Evolutionary conservation across 306 rosid genomes (phyloP).

Genomic region (Cicer bijugum): DNA sequence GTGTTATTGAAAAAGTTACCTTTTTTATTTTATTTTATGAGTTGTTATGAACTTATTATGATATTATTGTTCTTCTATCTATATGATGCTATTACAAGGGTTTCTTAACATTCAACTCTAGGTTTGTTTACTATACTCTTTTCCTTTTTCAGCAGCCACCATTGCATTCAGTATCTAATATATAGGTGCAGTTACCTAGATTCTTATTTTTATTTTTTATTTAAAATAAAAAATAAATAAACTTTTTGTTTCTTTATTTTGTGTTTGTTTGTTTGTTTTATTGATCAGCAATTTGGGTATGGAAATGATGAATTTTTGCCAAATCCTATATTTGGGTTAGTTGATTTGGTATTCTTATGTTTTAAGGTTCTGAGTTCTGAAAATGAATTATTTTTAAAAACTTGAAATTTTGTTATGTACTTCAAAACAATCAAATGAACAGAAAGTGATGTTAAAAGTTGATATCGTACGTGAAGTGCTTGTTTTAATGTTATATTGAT

Average conservation of each 20-base stretch:
- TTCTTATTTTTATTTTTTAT: slow-evolving; percentile 19
- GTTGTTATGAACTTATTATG: slow-evolving; percentile 42
- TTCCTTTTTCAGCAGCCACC: slow-evolving; percentile 45
- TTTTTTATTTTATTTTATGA: neutral
- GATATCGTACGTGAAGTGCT: neutral
- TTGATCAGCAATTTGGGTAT: slow-evolving; percentile 43
- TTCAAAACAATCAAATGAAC: slow-evolving; percentile 17
- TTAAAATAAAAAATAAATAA: neutral
- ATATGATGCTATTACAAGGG: slow-evolving; percentile 44
- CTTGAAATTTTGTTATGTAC: too few species aligned
- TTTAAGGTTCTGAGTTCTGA: neutral
- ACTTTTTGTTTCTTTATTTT: too few species aligned
- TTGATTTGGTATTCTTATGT: slow-evolving; percentile 29
- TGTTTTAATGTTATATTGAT: slow-evolving; percentile 25
- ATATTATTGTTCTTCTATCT: slow-evolving; percentile 36
- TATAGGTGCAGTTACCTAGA: slow-evolving; percentile 43
- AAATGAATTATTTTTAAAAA: too few species aligned
- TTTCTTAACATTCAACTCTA: slow-evolving; percentile 53
- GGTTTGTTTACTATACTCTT: slow-evolving; percentile 47
- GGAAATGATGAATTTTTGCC: slow-evolving; percentile 24
- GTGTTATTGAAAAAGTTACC: slow-evolving; percentile 60
- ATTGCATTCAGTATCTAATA: slow-evolving; percentile 41
- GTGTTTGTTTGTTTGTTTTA: slow-evolving; percentile 33
- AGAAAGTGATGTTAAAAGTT: slow-evolving; percentile 22
- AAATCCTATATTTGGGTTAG: slow-evolving; percentile 34